phyloP scores from a whole-genome alignment of 805 yeast species.

The Metschnikowia noctiluminum region DNA sequence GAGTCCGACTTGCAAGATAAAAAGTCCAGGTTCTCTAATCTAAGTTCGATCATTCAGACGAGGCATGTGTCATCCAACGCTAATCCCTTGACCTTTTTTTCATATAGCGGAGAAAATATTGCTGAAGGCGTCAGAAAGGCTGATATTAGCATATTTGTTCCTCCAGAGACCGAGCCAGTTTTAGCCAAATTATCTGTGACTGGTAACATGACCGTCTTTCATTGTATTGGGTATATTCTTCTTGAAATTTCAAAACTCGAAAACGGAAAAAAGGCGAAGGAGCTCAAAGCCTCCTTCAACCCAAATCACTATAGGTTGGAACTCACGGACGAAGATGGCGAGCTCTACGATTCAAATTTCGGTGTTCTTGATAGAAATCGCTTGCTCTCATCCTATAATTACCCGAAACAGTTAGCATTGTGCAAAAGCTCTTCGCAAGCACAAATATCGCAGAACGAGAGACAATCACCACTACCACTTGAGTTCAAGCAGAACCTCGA shows the following conservation, averaged over 20 bases:
- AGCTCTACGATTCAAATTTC: conserved; percentile 79
- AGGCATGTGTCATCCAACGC: conserved; percentile 31
- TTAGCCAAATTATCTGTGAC: conserved; percentile 23
- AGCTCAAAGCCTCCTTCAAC: conserved; percentile 27
- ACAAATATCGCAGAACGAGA: conserved; percentile 47
- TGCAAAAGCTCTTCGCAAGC: conserved; percentile 50
- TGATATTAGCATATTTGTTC: conserved; percentile 28
- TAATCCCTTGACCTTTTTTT: conserved; percentile 44
- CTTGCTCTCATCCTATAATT: conserved; percentile 65
- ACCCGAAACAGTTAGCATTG: conserved; percentile 74
- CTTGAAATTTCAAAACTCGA: conserved; percentile 25
- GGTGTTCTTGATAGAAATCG: conserved; percentile 78
- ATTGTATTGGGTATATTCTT: conserved; percentile 41
- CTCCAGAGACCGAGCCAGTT: conserved; percentile 29
- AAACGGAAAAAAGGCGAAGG: conserved; percentile 6
- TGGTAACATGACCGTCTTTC: conserved; percentile 30
- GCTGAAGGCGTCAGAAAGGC: conserved; percentile 14
- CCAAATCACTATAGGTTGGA: conserved; percentile 75
- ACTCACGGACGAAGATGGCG: conserved; percentile 90
- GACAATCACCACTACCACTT: conserved; percentile 51
- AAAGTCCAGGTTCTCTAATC: conserved; percentile 7
- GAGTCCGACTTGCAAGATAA: conserved; percentile 1
- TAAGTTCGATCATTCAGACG: conserved; percentile 41
- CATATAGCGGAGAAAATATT: conserved; percentile 33
- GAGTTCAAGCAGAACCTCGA: conserved; percentile 32